Evolutionary conservation across 169 alveolate genomes (phyloP).

Genomic region (Plasmodium malariae): DNA sequence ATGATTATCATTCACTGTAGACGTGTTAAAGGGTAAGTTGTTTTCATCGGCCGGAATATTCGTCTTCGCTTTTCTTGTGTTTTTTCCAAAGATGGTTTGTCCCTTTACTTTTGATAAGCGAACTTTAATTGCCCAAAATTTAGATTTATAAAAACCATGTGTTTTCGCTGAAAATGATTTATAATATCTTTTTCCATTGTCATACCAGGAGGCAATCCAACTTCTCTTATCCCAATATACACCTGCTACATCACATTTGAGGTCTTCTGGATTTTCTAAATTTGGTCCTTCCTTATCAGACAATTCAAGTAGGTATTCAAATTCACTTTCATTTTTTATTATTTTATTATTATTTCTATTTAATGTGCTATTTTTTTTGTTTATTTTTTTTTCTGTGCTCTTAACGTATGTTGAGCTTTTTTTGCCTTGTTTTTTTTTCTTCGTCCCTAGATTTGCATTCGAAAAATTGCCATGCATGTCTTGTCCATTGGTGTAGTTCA

Average conservation of each 20-base stretch:
- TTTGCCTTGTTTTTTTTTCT: slow-evolving; percentile 45
- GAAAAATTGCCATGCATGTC: no score
- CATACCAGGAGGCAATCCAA: slow-evolving; percentile 92
- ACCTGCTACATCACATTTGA: slow-evolving; percentile 86
- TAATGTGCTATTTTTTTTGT: slow-evolving; percentile 24
- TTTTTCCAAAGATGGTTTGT: slow-evolving; percentile 74
- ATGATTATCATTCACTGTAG: not conserved
- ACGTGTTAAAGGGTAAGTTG: not conserved
- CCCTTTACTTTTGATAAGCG: slow-evolving; percentile 83
- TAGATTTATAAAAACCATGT: slow-evolving; percentile 88
- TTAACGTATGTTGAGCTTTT: slow-evolving; percentile 13
- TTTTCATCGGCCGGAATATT: not conserved
- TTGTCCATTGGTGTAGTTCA: not conserved
- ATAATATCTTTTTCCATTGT: slow-evolving; percentile 85
- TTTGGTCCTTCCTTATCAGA: slow-evolving; percentile 82
- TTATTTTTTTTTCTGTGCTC: slow-evolving; percentile 47
- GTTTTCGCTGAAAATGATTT: slow-evolving; percentile 88
- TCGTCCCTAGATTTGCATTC: not conserved
- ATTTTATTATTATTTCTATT: slow-evolving; percentile 32
- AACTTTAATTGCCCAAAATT: slow-evolving; percentile 89
- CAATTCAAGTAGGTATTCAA: slow-evolving; percentile 84
- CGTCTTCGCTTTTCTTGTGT: slow-evolving; percentile 17
- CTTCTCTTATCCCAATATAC: slow-evolving; percentile 91
- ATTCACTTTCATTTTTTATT: slow-evolving; percentile 81
- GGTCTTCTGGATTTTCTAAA: slow-evolving; percentile 82